Base-by-base conservation (phyloP, 768 basidiomycete species). In the Sarcodon aspratus region DNA sequence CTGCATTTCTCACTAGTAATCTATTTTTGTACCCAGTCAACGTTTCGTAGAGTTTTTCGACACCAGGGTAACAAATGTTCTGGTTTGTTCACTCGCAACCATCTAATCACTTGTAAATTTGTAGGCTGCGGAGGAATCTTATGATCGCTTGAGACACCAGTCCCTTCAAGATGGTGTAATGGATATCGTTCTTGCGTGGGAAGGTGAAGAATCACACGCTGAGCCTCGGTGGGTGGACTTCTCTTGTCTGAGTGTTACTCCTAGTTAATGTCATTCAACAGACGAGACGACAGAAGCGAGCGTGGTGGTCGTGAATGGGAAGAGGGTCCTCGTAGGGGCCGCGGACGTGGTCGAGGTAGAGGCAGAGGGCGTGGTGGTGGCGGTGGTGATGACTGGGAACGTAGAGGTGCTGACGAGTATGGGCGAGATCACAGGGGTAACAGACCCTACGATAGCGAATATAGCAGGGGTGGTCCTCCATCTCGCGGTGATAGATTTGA, bases 41-140 rank as follows among this genome's bases (percentile, higher is more conserved):
- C 82, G 88, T 50, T 81, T 88, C 54, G 85, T 98, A n/a, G 93
- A 98, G 61, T 93, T 81, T 60, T 99, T 83, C 60, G 96, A 99
- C 60, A 88, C 78, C 18, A 69, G 91, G 62, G 91, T 87, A 54
- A 62, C 7, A 2, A 15, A n/a, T 42, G 80, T 56, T 3, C 6
- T 15, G 2, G 37, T 44, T 13, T 35, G 43, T 33, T 35, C 21
- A 48, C 12, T 7, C 47, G 38, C 8, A 15, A 8, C 35, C 11
- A 34, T 5, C 35, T 42, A 4, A 44, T 36, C 17, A 51, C 54
- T 61, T 10, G 57, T 38, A 27, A 17, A 21, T 27, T 12, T 44
- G 17, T 54, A 91, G 81, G 88, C 83, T 18, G 81, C 80, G 49
- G 80, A 80, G 33, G 79, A 87, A 55, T 85, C 93, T 0, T 80